Conservation (phyloP, 1,284 basidiomycete species). For the Naganishia albida region DNA sequence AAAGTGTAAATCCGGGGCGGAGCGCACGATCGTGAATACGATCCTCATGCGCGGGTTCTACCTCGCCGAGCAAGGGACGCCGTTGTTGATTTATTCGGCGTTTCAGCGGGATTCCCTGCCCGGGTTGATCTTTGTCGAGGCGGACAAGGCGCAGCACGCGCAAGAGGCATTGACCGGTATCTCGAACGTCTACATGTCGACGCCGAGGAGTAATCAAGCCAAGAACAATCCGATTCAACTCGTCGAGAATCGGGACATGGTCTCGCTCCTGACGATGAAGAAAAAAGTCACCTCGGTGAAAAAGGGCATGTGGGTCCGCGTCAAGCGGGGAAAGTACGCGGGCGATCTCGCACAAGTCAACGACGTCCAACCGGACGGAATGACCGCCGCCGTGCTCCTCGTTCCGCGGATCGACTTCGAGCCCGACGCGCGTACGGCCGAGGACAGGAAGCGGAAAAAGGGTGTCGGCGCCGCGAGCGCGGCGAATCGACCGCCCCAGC, state of each 20-base stretch:
- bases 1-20: conserved; percentile 86
- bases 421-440: conserved; percentile 62
- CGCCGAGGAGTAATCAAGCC: conserved; percentile 17
- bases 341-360: conserved; percentile 95
- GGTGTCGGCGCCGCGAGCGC: conserved; percentile 42
- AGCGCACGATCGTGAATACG: conserved; percentile 88
- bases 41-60: conserved; percentile 89
- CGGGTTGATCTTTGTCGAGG: conserved; percentile 95
- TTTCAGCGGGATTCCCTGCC: conserved; percentile 94
- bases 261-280: conserved; percentile 90
- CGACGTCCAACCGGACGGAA: conserved; percentile 89
- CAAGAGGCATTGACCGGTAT: conserved; percentile 82
- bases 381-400: conserved; percentile 90
- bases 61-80: conserved; percentile 58
- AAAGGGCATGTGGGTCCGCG: conserved; percentile 90
- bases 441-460: conserved; percentile 47
- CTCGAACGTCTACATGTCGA: conserved; percentile 77
- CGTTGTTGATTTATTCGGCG: conserved; percentile 83
- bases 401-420: conserved; percentile 96
- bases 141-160: conserved; percentile 82
- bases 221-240: conserved; percentile 31
- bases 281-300: conserved; percentile 85
- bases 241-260: conserved; percentile 70
- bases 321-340: conserved; percentile 89
- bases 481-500: conserved; percentile 79